phyloP scores from a whole-genome alignment of 805 yeast genomes.

The Cyberlindnera petersonii region DNA sequence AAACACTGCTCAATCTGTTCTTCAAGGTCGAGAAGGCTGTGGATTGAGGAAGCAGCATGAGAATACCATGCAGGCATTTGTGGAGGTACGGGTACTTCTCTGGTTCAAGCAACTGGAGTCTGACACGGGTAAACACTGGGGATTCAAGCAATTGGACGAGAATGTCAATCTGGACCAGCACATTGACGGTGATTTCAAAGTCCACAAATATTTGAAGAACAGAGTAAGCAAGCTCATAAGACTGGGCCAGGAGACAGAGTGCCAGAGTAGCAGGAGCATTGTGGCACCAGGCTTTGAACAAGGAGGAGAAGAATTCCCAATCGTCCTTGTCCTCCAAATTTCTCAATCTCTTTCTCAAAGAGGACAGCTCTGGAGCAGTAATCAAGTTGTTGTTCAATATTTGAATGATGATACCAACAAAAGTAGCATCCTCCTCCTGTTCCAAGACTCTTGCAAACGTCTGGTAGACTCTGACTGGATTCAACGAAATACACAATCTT shows the following conservation, averaged over 20 bases:
- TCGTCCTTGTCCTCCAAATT: slow-evolving; percentile 60
- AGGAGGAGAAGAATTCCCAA: slow-evolving; percentile 62
- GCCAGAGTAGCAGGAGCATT: slow-evolving; percentile 87
- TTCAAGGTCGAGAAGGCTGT: slow-evolving; percentile 80
- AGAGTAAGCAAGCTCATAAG: slow-evolving; percentile 82
- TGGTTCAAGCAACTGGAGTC: slow-evolving; percentile 88
- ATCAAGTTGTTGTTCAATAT: slow-evolving; percentile 81
- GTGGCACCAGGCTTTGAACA: slow-evolving; percentile 89
- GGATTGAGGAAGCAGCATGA: slow-evolving; percentile 94
- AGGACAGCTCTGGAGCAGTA: slow-evolving; percentile 76
- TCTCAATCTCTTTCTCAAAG: slow-evolving; percentile 64
- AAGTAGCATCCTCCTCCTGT: slow-evolving; percentile 55
- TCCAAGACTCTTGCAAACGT: slow-evolving; percentile 74
- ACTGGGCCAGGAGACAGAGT: slow-evolving; percentile 79
- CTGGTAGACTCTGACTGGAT: slow-evolving; percentile 79
- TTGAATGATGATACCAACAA: slow-evolving; percentile 78
- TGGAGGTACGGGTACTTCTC: slow-evolving; percentile 74
- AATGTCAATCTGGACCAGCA: slow-evolving; percentile 82
- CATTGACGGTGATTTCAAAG: slow-evolving; percentile 72
- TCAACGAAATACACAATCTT: slow-evolving; percentile 74
- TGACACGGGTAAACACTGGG: slow-evolving; percentile 82
- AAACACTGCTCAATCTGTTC: slow-evolving; percentile 56
- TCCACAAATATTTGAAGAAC: slow-evolving; percentile 78
- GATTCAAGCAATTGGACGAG: slow-evolving; percentile 87
- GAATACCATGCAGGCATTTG: slow-evolving; percentile 84